phyloP scores from a whole-genome alignment of 73 alveolate species.

The Paramecium octaurelia region DNA sequence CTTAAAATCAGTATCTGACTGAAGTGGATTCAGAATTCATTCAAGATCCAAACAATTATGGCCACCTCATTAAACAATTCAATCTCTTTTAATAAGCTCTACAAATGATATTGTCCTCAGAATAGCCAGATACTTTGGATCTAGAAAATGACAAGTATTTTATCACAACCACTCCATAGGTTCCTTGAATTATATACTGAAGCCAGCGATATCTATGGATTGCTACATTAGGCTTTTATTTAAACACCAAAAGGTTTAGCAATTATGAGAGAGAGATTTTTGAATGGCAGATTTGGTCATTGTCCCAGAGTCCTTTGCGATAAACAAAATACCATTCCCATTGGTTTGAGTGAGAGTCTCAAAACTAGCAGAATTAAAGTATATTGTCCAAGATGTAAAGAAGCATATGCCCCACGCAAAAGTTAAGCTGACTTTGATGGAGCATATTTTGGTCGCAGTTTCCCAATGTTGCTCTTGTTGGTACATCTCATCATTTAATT shows the following conservation, averaged over 20 bases:
- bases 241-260: slow-evolving; percentile 80
- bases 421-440: slow-evolving; percentile 90
- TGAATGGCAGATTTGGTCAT: slow-evolving; percentile 87
- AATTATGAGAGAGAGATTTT: slow-evolving; percentile 86
- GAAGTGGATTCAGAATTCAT: slow-evolving; percentile 42
- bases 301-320: slow-evolving; percentile 93
- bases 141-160: slow-evolving; percentile 65
- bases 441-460: slow-evolving; percentile 88
- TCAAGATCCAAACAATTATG: neutral
- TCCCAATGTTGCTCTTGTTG: slow-evolving; percentile 79
- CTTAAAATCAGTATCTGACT: neutral
- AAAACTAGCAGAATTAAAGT: slow-evolving; percentile 88
- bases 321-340: slow-evolving; percentile 81
- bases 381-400: slow-evolving; percentile 93
- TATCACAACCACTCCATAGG: slow-evolving; percentile 28
- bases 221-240: slow-evolving; percentile 78
- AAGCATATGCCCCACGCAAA: slow-evolving; percentile 85
- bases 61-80: neutral
- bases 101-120: slow-evolving; percentile 54
- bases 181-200: slow-evolving; percentile 79
- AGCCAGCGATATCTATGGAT: slow-evolving; percentile 84
- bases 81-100: neutral
- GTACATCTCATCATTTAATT: neutral
- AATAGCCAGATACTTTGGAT: slow-evolving; percentile 44
- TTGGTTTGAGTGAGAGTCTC: slow-evolving; percentile 89